Evolutionary conservation across 257 asterid species (phyloP).

Genomic region (Nicotiana noctiflora): DNA sequence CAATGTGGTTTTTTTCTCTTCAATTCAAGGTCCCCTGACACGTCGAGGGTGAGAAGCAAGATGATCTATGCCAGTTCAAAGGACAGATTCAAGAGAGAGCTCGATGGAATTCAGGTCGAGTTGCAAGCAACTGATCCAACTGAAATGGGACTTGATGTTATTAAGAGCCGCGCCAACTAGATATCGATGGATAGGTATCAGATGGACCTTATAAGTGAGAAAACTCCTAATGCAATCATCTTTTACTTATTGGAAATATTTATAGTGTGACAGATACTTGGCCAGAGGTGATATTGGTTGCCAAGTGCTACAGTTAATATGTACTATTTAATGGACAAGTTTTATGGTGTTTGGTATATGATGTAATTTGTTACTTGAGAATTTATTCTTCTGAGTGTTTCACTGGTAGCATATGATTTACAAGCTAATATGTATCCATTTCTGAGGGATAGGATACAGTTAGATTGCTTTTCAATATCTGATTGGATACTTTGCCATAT

Average conservation of each 20-base stretch:
- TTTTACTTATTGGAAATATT: slow-evolving; percentile 20
- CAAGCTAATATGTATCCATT: slow-evolving; percentile 23
- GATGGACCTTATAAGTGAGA: slow-evolving; percentile 15
- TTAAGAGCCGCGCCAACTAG: slow-evolving; percentile 50
- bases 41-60: slow-evolving; percentile 54
- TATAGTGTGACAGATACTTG: slow-evolving; percentile 32
- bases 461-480: not conserved
- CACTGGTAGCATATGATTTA: slow-evolving; percentile 16
- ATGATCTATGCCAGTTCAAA: slow-evolving; percentile 59
- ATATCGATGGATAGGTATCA: slow-evolving; percentile 2
- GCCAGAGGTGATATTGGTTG: slow-evolving; percentile 27
- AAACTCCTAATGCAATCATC: slow-evolving; percentile 17
- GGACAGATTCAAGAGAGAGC: slow-evolving; percentile 51
- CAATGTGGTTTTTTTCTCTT: not conserved
- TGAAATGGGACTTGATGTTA: slow-evolving; percentile 64
- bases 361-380: slow-evolving; percentile 24
- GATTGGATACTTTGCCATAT: not conserved
- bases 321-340: slow-evolving; percentile 17
- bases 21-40: slow-evolving; percentile 52
- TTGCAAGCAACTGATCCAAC: slow-evolving; percentile 69
- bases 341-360: slow-evolving; percentile 22
- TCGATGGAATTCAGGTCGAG: slow-evolving; percentile 54
- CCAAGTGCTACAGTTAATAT: slow-evolving; percentile 22
- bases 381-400: slow-evolving; percentile 19
- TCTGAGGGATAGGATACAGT: slow-evolving; percentile 3